A percentile compares a stretch with the other conserved stretches of the same genome.
Conservation (phyloP, 2,329 filamentous ascomycete genomes). For the Diplocarpon rosae region DNA sequence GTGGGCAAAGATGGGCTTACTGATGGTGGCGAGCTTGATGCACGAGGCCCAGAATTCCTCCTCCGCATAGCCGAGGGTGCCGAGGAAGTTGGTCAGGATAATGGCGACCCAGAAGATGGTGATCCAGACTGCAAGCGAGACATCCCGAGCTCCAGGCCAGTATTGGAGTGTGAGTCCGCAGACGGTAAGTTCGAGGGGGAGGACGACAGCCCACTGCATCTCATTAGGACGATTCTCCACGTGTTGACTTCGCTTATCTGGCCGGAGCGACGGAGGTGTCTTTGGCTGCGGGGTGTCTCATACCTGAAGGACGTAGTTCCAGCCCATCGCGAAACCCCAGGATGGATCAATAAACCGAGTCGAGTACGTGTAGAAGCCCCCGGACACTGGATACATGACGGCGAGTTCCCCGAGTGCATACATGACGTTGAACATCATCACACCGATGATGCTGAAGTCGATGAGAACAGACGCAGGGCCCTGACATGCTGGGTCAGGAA, state of each 20-base stretch:
- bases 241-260: too few species aligned
- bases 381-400: conserved; percentile 5
- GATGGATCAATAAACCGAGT: conserved; percentile 5
- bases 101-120: conserved; percentile 5
- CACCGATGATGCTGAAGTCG: conserved; percentile 6
- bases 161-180: conserved; percentile 3
- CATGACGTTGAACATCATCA: conserved; percentile 8
- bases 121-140: conserved; percentile 2
- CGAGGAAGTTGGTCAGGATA: conserved; percentile 4
- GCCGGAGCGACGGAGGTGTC: too few species aligned
- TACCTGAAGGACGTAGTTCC: conserved; percentile 7
- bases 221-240: too few species aligned
- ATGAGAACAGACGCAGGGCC: conserved; percentile 5
- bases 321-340: conserved; percentile 7
- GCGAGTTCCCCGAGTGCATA: conserved; percentile 8
- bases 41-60: conserved; percentile 6
- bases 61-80: conserved; percentile 5
- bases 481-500: background rate
- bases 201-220: conserved; percentile 2
- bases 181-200: conserved; percentile 6
- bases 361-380: conserved; percentile 7
- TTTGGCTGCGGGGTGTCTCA: background rate
- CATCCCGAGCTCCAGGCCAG: conserved; percentile 1
- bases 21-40: conserved; percentile 3
- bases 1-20: background rate